Base-by-base conservation (phyloP, 495 filamentous ascomycete genomes). In the Chaetomium fimeti region DNA sequence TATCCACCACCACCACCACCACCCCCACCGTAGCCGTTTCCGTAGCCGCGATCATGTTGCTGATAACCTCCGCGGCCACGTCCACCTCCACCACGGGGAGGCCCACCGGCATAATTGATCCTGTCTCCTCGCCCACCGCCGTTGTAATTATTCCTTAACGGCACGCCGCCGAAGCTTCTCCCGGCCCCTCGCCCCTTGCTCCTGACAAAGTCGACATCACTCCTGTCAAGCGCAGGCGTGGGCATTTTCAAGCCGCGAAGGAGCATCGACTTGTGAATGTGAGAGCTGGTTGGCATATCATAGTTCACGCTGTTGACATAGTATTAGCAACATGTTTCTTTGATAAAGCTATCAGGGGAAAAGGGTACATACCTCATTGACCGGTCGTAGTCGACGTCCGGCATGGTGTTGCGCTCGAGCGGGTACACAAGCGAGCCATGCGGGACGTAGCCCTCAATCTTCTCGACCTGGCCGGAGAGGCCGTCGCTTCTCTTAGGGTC, bases 241-340 rank as follows among this genome's bases (percentile, higher is more conserved):
- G 86, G 78, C 57, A 92, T 83, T 67, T 88, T 86, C 49, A 93
- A 86, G 9, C 94, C 95, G 4, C 90, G 87, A 57, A 99, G 82
- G 27, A 99, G 83, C 90, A 95, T 94, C 9, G 93, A 97, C 69
- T 97, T 97, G 77, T 99, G 94, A 22, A 85, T 76, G 68, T 89
- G 82, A 18, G 77, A 76, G 15, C 84, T 84, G 47, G 83, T 77
- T 0, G 93, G 93, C 74, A 97, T 89, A 32, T 89, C 84, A 73
- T 96, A 99, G 64, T 88, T 76, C 52, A 97, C 90, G 68, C 90
- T 96, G 61, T 16, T 52, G 22, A 57, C 29, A 2, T 59, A n/a
- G n/a, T n/a, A 64, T 71, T 60, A 71, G 67, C 29, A 61, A 57
- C 20, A 57, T 47, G 36, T 20, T 42, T 8, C 20, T 2, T 20